Evolutionary conservation across 2,329 filamentous ascomycete species (phyloP), one percentile per base, ranked within the genome.

Genomic region (Zymoseptoria crescenta): DNA sequence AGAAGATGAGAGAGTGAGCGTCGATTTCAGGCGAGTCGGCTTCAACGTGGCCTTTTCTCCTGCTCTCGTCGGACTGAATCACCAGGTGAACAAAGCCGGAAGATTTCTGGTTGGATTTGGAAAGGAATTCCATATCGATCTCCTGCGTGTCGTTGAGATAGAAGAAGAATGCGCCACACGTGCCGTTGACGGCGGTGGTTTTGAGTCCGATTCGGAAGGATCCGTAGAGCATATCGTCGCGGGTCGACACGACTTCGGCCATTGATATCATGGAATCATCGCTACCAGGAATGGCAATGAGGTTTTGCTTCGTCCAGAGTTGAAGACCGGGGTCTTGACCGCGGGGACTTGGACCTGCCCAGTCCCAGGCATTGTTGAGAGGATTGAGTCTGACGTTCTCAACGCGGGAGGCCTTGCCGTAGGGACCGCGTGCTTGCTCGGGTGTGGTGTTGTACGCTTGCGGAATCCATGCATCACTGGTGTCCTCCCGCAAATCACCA

Each of bases 111-210:
- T 53, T 82, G 77, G 70, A 86, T n/a, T 56, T 50, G 2, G 87
- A 89, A 2, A 92, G 79, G 68, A 91, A 89, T 65, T 93, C 89
- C 74, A 92, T 85, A 70, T 92, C 88, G 66, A 92, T 90, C 68
- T 92, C 88, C 68, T 89, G 85, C 1, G 86, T 87, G 72, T 92
- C 85, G 72, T 91, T 89, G 74, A 83, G 84, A 72, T 89, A 91
- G 87, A 87, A 93, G 74, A 91, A 92, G 74, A 92, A 91, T 6
- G 88, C 88, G 29, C 83, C 85, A 70, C 88, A 92, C 1, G 89
- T 92, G 27, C 88, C 88, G 1, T 77, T 74, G 6, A 81, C 75
- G 48, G 74, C 74, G 0, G 85, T 83, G 58, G 87, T 72, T 73
- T 84, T 87, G 77, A 91, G 86, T 41, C 81, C 81, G 2, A 84